Evolutionary conservation across 192 early-diverging fungal species (phyloP).

Genomic region (Backusella psychrophila): DNA sequence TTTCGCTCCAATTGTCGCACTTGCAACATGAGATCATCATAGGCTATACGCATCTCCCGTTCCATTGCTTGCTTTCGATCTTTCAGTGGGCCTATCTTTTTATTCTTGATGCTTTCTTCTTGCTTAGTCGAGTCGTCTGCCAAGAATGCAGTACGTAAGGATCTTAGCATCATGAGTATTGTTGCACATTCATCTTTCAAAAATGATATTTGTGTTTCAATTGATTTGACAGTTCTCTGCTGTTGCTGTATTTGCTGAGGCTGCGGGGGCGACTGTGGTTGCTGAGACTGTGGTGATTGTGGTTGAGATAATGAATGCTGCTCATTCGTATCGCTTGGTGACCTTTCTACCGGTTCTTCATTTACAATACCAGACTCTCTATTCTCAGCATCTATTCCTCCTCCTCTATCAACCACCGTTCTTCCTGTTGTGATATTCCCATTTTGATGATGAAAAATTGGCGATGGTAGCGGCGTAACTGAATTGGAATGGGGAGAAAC

Average conservation of each 20-base stretch:
- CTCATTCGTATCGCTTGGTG: neutral
- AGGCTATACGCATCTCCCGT: conserved; percentile 22
- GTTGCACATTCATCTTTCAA: conserved; percentile 17
- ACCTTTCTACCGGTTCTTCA: neutral
- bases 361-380: neutral
- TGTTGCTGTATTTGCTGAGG: neutral
- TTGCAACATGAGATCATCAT: conserved; percentile 28
- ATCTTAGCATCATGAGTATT: conserved; percentile 23
- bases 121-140: neutral
- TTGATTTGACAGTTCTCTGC: neutral
- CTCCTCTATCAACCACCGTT: neutral
- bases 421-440: neutral
- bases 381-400: neutral
- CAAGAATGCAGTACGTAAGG: conserved; percentile 19
- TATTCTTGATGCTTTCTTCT: neutral
- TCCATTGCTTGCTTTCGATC: conserved; percentile 16
- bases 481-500: neutral
- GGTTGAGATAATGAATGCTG: neutral
- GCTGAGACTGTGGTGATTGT: neutral
- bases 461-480: neutral
- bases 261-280: neutral
- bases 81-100: neutral
- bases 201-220: conserved; percentile 19
- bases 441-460: neutral
- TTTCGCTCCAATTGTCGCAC: conserved; percentile 22